Base-by-base conservation (phyloP, 2,329 filamentous ascomycete genomes). In the Rutstroemia sydowiana region DNA sequence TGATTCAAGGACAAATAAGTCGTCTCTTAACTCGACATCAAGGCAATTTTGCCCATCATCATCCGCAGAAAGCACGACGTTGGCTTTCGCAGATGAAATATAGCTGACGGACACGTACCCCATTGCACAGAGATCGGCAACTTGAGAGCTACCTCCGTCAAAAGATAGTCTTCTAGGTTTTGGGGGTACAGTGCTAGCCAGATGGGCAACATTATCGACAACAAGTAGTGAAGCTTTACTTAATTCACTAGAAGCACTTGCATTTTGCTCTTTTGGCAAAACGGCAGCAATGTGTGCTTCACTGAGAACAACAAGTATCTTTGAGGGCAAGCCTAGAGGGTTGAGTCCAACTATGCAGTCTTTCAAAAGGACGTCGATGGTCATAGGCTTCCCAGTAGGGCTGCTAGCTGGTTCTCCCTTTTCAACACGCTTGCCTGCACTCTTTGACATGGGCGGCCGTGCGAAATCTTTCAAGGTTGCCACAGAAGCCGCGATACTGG, bases 31-130 rank as follows among this genome's bases (percentile, higher is more conserved):
- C 57, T 95, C 88, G 1, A 96, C 76, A 59, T 93, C 85, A 13
- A 96, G 69, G 37, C 81, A 78, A 57, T 84, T 85, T 28, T 82
- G 75, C 0, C 76, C 79, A 32, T 82, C 77, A 1, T 73, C 72
- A 2, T 74, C 73, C 37, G 77, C 73, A 9, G 49, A 58, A 28
- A 91, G 73, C 43, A 81, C 78, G 2, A 93, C 75, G 2, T 73
- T 71, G 1, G 82, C 79, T 55, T 82, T 86, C 0, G 91, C 90
- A 2, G 90, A 85, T 16, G 90, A 95, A 41, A 96, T 87, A 45
- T 87, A 88, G 61, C 88, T 90, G 31, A 98, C 82, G 40, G 89
- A 85, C 6, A 95, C 89, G 64, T 84, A 98, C 0, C 93, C 93
- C 60, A 78, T 75, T 6, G 77, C 71, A 49, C 81, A 79, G 50